A percentile compares a stretch with the other conserved stretches of the same genome.
These are phyloP conservation scores for Paramecium bursaria DNA, from an alignment of 73 alveolate genomes.

Conservation along the genomic window DNA sequence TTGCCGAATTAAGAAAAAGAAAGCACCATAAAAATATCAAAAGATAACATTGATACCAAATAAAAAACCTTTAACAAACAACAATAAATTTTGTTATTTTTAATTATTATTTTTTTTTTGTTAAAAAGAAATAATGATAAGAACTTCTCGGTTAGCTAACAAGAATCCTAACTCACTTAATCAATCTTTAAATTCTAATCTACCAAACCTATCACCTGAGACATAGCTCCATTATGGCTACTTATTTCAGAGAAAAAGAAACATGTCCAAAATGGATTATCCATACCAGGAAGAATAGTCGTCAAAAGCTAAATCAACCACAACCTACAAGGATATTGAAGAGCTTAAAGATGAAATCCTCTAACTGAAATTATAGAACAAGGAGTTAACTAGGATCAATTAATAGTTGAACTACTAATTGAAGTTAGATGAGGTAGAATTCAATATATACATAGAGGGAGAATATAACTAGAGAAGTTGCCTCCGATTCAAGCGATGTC, in stretches of 20 bases:
- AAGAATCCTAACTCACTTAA: background rate
- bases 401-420: too few species aligned
- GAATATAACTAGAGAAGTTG: background rate
- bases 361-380: background rate
- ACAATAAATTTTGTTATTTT: too few species aligned
- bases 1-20: background rate
- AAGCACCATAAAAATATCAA: background rate
- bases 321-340: background rate
- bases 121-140: background rate
- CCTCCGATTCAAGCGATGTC: background rate
- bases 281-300: background rate
- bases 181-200: background rate
- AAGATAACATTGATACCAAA: background rate
- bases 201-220: background rate
- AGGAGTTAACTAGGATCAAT: too few species aligned
- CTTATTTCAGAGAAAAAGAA: background rate
- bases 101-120: too few species aligned
- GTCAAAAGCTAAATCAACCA: background rate
- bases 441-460: background rate
- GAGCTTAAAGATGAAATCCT: background rate
- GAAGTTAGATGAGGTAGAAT: background rate
- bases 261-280: background rate
- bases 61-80: too few species aligned
- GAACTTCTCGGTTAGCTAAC: background rate
- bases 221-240: background rate